Evolutionary conservation across 2,329 filamentous ascomycete genomes (phyloP).

Genomic region (Pleurostoma richardsiae): DNA sequence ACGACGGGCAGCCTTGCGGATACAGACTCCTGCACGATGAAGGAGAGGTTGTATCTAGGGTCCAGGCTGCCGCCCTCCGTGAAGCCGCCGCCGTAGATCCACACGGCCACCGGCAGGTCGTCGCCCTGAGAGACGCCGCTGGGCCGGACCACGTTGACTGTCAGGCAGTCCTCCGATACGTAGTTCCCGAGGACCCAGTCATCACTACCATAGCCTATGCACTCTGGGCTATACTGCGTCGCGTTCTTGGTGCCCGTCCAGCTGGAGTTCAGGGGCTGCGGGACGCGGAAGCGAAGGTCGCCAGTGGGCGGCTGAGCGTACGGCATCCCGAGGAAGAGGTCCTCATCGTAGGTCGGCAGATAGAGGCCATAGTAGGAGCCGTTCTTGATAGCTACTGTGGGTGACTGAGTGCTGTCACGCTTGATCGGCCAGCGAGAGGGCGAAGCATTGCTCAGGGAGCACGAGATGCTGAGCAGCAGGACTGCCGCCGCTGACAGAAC

Average conservation of each 20-base stretch:
- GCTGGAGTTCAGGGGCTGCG: conserved; percentile 40
- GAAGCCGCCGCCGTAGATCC: conserved; percentile 45
- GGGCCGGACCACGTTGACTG: conserved; percentile 50
- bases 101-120: conserved; percentile 51
- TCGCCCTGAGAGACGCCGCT: conserved; percentile 30
- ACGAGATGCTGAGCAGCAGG: too few species aligned
- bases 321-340: conserved; percentile 50
- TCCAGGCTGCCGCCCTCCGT: conserved; percentile 25
- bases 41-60: conserved; percentile 53
- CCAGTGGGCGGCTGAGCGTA: conserved; percentile 50
- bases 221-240: conserved; percentile 39
- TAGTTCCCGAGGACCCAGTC: conserved; percentile 14
- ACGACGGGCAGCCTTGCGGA: conserved; percentile 39
- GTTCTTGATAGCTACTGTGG: conserved; percentile 22
- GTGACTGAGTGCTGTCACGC: background rate
- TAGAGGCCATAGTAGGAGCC: conserved; percentile 40
- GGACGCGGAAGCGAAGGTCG: conserved; percentile 45
- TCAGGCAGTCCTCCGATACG: conserved; percentile 45
- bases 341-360: conserved; percentile 35
- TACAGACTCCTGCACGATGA: conserved; percentile 44
- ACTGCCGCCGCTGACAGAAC: too few species aligned
- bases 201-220: conserved; percentile 44
- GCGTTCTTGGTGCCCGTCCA: conserved; percentile 36
- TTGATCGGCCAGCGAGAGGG: too few species aligned
- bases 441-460: too few species aligned